A percentile compares a stretch with the other conserved stretches of the same genome.
Conservation (phyloP, 352 stramenopile species). For the Globisporangium middletonii region DNA sequence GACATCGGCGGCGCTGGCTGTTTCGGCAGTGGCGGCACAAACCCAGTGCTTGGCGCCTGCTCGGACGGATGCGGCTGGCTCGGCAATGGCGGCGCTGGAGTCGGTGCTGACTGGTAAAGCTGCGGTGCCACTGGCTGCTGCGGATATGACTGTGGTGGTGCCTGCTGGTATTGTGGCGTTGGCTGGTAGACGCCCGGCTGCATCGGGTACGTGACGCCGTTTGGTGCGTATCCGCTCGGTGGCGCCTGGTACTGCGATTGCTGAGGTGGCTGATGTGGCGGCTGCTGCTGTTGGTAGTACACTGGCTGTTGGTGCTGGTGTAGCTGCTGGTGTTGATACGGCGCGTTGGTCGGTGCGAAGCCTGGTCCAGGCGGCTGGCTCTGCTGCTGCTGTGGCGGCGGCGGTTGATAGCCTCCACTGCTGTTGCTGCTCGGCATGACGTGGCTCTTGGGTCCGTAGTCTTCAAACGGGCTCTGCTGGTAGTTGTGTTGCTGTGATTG, state of each 20-base stretch:
- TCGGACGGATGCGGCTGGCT: slow-evolving; percentile 3
- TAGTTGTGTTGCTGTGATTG: slow-evolving; percentile 1
- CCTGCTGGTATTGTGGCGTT: slow-evolving; percentile 5
- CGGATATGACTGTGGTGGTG: not conserved
- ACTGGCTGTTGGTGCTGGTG: slow-evolving; percentile 8
- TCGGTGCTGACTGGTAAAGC: not conserved
- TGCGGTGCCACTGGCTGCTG: not conserved
- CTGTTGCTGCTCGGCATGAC: not conserved
- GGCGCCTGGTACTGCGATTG: not conserved
- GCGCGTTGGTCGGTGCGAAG: not conserved
- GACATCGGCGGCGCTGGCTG: slow-evolving; percentile 3
- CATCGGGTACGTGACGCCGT: too few species aligned
- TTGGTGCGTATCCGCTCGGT: too few species aligned
- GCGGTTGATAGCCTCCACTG: not conserved
- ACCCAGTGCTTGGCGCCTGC: not conserved
- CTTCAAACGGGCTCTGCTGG: slow-evolving; percentile 6
- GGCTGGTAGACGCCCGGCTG: not conserved
- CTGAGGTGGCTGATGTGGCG: not conserved
- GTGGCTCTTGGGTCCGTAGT: slow-evolving; percentile 2
- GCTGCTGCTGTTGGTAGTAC: slow-evolving; percentile 12
- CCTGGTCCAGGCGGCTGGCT: not conserved
- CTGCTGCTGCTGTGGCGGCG: not conserved
- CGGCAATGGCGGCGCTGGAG: slow-evolving; percentile 2
- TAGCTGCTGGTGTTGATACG: not conserved
- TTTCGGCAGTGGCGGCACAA: slow-evolving; percentile 7